Evolutionary conservation across 2,329 filamentous ascomycete genomes (phyloP), one percentile per base, ranked within the genome.

Genomic region (Lachnellula occidentalis): DNA sequence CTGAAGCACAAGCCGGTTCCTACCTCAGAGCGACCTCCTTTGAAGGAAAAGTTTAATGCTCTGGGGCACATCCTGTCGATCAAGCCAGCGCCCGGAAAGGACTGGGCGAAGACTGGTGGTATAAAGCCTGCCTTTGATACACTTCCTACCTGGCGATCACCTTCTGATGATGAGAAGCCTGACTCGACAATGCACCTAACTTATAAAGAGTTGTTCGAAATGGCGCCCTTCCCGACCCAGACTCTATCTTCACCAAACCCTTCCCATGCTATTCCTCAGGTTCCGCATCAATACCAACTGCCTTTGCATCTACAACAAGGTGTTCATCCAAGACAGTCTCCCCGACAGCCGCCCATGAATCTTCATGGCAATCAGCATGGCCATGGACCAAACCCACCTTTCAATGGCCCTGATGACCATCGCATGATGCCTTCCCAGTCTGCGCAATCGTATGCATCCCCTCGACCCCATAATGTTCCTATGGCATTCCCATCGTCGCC

Each of bases 391-490:
- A 81, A 82, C 50, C 78, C 79, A 15, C 80, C 82, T 3, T 88
- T 85, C 61, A 89, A 86, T 64, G 85, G 84, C 56, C 84, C 85
- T 62, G 92, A 95, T 62, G 88, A 91, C 55, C 89, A 68, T 66
- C 83, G 91, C 50, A 95, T 96, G 88, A 88, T 94, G 74, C 89
- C 88, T 55, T 88, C 86, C 6, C 91, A 86, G 61, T 91, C 88
- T 22, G 85, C 85, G 3, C 90, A 92, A 64, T 90, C 90, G 2
- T 94, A 90, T 69, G 87, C 89, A 8, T 96, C 92, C 15, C 91
- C 92, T 48, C 84, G 91, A 49, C 80, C 91, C 63, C 80, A 83
- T 50, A 86, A 85, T 59, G 79, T 83, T 15, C 82, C 85, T 31
- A 82, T 90, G 69, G 81, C 81, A 3, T 62, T 92, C 88, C 92